A percentile compares a stretch with the other conserved stretches of the same genome.
phyloP scores from a whole-genome alignment of 345 rosid genomes.

The Citrus cavaleriei region DNA sequence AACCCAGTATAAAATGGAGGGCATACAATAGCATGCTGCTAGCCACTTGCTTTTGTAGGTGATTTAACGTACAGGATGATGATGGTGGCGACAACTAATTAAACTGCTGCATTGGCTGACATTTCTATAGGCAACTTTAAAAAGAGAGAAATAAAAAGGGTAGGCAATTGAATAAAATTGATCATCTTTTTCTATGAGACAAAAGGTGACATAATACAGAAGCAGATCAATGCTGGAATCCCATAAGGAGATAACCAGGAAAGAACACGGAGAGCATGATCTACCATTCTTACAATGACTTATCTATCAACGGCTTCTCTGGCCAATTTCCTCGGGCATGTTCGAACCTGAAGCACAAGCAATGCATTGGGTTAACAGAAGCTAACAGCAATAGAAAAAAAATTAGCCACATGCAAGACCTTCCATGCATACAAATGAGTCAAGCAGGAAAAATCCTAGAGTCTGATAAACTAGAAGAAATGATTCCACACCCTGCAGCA shows the following conservation, averaged over 20 bases:
- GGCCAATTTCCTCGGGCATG: conserved; percentile 21
- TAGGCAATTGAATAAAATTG: conserved; percentile 19
- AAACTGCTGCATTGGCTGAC: conserved; percentile 13
- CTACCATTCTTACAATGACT: conserved; percentile 39
- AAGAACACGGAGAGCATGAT: conserved; percentile 30
- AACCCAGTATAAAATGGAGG: conserved; percentile 18
- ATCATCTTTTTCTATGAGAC: conserved; percentile 44
- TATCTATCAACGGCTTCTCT: conserved; percentile 22
- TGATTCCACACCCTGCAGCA: conserved; percentile 25
- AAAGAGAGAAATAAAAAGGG: background rate
- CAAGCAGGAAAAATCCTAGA: background rate
- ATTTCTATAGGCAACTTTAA: conserved; percentile 30
- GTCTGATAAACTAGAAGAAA: background rate
- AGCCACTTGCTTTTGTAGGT: conserved; percentile 32
- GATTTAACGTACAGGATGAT: conserved; percentile 16
- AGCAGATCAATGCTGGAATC: conserved; percentile 40
- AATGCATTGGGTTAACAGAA: background rate
- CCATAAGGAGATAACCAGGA: conserved; percentile 28
- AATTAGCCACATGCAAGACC: background rate
- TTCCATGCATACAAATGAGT: background rate
- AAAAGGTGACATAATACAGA: conserved; percentile 47
- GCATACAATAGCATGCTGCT: conserved; percentile 30
- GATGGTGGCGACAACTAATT: conserved; percentile 8
- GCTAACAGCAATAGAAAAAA: background rate
- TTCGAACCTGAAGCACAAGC: conserved; percentile 24